These are phyloP conservation scores for Sodiomyces alkalinus DNA, from an alignment of 2,329 filamentous ascomycete species.

Conservation along the genomic window DNA sequence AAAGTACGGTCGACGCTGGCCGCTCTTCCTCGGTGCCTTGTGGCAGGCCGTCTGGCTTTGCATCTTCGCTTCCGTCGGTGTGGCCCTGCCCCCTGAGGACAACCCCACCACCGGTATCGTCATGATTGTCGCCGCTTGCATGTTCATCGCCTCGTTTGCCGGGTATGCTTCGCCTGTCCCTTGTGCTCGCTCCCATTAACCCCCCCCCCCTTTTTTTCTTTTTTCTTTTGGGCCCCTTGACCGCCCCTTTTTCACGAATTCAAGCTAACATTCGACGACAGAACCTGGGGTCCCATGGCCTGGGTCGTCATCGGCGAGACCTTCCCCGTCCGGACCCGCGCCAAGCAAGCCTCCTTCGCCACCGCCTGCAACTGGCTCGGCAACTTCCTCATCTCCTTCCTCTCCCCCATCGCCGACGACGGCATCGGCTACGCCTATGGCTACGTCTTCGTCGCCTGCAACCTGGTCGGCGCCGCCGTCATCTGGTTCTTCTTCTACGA, in stretches of 20 bases:
- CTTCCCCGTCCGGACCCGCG: conserved; percentile 41
- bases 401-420: conserved; percentile 49
- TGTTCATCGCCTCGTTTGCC: conserved; percentile 62
- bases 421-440: conserved; percentile 49
- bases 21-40: conserved; percentile 47
- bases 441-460: conserved; percentile 50
- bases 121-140: conserved; percentile 58
- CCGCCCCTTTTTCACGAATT: not conserved
- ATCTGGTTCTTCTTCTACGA: conserved; percentile 60
- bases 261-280: conserved; percentile 1
- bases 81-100: conserved; percentile 23
- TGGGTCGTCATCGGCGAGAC: conserved; percentile 56
- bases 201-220: too few relatives aligned
- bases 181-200: too few relatives aligned
- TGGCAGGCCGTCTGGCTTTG: conserved; percentile 54
- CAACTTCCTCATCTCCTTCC: conserved; percentile 53
- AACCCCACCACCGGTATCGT: conserved; percentile 40
- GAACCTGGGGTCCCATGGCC: conserved; percentile 54
- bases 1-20: conserved; percentile 51
- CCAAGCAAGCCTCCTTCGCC: conserved; percentile 37
- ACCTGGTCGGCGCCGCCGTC: conserved; percentile 39
- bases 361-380: conserved; percentile 42
- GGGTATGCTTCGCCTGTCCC: conserved; percentile 12
- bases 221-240: too few relatives aligned
- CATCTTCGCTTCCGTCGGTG: conserved; percentile 46